Base-by-base conservation (phyloP, 768 basidiomycete genomes). In the Psilocybe sp. region DNA sequence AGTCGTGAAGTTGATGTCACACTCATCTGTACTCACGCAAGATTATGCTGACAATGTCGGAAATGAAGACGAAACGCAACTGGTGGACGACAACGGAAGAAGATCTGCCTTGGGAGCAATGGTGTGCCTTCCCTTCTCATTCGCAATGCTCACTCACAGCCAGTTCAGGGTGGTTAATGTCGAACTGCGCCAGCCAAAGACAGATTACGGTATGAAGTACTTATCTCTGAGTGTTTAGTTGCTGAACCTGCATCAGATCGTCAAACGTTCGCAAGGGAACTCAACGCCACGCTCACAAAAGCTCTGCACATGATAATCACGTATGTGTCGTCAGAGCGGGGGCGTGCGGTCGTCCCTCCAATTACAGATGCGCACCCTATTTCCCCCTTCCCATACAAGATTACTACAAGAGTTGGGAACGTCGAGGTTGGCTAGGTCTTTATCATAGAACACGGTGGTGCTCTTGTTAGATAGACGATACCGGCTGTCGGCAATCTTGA, bases 21-120 rank as follows among this genome's bases (percentile, higher is more conserved):
- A 14, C 13, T 11, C 14, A 37, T 47, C 49, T 31, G 36, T 33
- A 18, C 14, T 49, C 18, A 44, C 44, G 32, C 11, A 45, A 88
- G 90, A 84, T 92, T 31, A 64, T 76, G 9, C 78, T 92, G 15
- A 89, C 84, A 0, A 82, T 92, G 54, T 86, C 87, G 1, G 89
- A 91, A 63, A 87, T 84, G 63, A 77, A 80, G 42, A 79, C 81
- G 9, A 86, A 84, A 67, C 92, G 89, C 66, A 78, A 81, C 13
- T 91, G 89, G 89, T 88, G 90, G 57, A 83, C 83, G 36, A 73
- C 77, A 56, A 84, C 78, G 1, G 87, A 92, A 68, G 90, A 92
- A 62, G 88, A 92, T 19, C 80, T 91, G 12, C 82, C 89, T 46
- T 92, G 90, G 90, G 91, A 92, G 63, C 83, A 89, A 67, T 92